Percentiles rank a stretch among this genome's conserved stretches.
These are phyloP conservation scores for Xylaria cubensis DNA, from an alignment of 495 filamentous ascomycete genomes.

Conservation along the genomic window DNA sequence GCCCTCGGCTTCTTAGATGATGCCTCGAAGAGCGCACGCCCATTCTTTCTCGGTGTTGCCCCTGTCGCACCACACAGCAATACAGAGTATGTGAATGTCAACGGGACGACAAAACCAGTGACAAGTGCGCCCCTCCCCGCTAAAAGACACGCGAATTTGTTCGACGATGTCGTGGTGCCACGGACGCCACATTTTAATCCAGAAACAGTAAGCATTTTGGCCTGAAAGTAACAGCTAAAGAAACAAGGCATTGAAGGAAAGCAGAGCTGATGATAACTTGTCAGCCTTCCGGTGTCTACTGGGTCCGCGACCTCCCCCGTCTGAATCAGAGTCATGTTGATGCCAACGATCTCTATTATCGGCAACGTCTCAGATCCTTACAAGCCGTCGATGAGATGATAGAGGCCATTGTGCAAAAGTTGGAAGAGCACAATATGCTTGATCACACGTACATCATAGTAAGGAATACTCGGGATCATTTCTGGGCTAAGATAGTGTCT, in stretches of 20 bases:
- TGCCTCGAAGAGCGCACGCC: slow-evolving; percentile 51
- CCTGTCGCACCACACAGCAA: slow-evolving; percentile 64
- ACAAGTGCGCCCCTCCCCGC: slow-evolving; percentile 43
- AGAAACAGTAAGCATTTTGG: background rate
- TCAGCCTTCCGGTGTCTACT: background rate
- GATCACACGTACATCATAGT: slow-evolving; percentile 57
- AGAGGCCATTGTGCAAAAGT: slow-evolving; percentile 50
- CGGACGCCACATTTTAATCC: slow-evolving; percentile 11
- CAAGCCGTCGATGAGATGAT: slow-evolving; percentile 66
- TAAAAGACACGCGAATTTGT: slow-evolving; percentile 40
- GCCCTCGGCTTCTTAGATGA: slow-evolving; percentile 62
- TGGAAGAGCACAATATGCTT: slow-evolving; percentile 53
- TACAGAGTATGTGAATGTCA: slow-evolving; percentile 26
- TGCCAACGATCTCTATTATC: slow-evolving; percentile 52
- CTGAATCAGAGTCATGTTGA: slow-evolving; percentile 54
- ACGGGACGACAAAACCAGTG: background rate
- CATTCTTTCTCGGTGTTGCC: slow-evolving; percentile 63
- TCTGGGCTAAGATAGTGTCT: background rate
- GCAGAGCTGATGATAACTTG: slow-evolving; percentile 18
- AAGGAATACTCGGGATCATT: background rate
- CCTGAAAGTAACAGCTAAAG: background rate
- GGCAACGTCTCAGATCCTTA: slow-evolving; percentile 57
- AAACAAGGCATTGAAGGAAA: background rate
- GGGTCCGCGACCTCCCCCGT: slow-evolving; percentile 39
- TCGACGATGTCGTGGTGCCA: slow-evolving; percentile 36